Evolutionary conservation across 2,329 filamentous ascomycete genomes (phyloP), one percentile per base, ranked within the genome.

Genomic region (Leptographium radiaticola): DNA sequence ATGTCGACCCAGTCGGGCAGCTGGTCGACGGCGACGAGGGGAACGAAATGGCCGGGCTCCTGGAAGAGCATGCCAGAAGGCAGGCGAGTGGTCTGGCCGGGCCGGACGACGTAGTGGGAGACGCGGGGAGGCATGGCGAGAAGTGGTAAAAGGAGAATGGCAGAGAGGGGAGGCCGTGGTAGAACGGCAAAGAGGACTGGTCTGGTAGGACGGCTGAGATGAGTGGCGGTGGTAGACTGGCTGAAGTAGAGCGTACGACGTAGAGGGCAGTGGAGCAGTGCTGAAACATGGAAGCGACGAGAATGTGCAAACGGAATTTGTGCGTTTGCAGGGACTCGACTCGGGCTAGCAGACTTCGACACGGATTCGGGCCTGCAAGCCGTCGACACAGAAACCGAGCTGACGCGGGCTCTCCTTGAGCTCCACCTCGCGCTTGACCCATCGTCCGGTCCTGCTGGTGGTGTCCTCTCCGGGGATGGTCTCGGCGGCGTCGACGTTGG

Each of bases 321-420:
- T 15, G 25, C 5, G 42, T 20, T 25, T 12, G n/a, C 7, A 16
- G 6, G n/a, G 7, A 9, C 42, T 4, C 11, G 30, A 18, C 20
- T n/a, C n/a, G n/a, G n/a, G n/a, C n/a, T 12, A 38, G 31, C 31
- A 20, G 12, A 42, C 20, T 20, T 90, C 86, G 36, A 95, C 78
- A 42, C 89, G 75, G 39, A 96, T 76, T 58, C 69, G 80, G 11
- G 80, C 87, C 63, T 87, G 82, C 57, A 72, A 65, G 0, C 84
- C 83, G 64, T 94, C 89, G 55, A 96, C 81, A 68, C 84, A 89
- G 62, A 89, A 91, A 1, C 89, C 89, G 59, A 95, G 74, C 66
- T 87, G 82, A 62, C 87, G 81, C 11, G 88, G 90, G 13, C 88
- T 86, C 62, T 91, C 84, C 54, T 77, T 78, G 53, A 96, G 74